A percentile compares a stretch with the other conserved stretches of the same genome.
Evolutionary conservation across 306 rosid genomes (phyloP).

Genomic region (Carpinus fangiana): DNA sequence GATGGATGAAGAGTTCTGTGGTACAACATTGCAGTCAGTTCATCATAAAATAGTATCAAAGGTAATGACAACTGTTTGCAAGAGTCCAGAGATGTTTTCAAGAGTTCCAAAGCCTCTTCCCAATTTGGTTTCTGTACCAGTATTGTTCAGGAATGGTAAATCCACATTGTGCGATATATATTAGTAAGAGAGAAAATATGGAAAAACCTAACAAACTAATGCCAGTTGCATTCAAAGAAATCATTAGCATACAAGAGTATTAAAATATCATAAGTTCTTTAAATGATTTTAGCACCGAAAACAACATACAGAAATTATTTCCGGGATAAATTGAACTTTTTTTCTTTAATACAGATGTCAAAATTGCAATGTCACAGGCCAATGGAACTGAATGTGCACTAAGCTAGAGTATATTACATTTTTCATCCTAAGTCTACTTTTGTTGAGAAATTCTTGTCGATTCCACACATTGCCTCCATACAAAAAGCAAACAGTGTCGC

Average conservation of each 20-base stretch:
- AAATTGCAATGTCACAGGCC: not conserved
- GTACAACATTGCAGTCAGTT: constrained; percentile 37
- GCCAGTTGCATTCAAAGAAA: not conserved
- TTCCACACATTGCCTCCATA: too few species aligned
- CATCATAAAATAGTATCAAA: constrained; percentile 40
- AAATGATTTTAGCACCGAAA: not conserved
- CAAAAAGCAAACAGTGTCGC: too few species aligned
- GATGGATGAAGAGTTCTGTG: constrained; percentile 29
- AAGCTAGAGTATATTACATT: not conserved
- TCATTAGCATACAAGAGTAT: not conserved
- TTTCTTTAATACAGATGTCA: not conserved
- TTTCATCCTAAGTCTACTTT: too few species aligned
- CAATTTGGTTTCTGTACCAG: constrained; percentile 37
- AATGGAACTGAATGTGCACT: not conserved
- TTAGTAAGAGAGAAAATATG: not conserved
- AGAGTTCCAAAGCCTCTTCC: constrained; percentile 48
- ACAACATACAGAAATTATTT: not conserved
- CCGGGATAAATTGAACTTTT: not conserved
- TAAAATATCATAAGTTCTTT: not conserved
- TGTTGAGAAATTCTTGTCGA: too few species aligned
- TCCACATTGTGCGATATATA: not conserved
- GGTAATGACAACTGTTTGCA: constrained; percentile 42
- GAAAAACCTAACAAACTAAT: not conserved
- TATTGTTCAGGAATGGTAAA: constrained; percentile 21
- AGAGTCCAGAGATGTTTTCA: constrained; percentile 41